These are phyloP conservation scores for Geotrichum candidum DNA, from an alignment of 1,139 yeast genomes.

Conservation along the genomic window DNA sequence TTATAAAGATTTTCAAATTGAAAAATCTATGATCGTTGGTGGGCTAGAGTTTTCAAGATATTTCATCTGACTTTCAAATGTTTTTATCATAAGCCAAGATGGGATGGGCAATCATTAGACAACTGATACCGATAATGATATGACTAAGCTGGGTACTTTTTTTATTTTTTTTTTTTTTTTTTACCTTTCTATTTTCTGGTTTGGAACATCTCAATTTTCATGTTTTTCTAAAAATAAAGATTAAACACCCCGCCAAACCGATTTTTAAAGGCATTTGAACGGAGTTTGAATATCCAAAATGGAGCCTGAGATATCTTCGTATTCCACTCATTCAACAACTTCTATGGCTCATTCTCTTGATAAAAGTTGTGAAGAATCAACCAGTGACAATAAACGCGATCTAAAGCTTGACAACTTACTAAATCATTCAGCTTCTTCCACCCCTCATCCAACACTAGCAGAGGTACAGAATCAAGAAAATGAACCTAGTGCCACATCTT, in stretches of 20 bases:
- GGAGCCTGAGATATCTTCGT: constrained; percentile 1
- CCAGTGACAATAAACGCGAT: background rate
- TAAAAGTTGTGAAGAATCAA: background rate
- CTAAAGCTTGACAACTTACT: background rate
- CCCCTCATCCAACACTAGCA: background rate
- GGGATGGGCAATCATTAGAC: background rate
- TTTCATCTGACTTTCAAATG: too few relatives aligned
- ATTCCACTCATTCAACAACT: constrained; percentile 1
- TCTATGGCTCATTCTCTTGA: constrained; percentile 5
- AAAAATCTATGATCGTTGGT: background rate
- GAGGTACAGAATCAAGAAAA: background rate
- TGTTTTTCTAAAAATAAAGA: background rate
- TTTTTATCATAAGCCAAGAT: too few relatives aligned
- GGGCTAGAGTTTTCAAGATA: too few relatives aligned
- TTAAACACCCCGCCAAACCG: background rate
- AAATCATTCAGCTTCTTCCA: background rate
- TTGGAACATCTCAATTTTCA: background rate
- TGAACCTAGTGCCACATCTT: background rate
- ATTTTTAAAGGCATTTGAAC: background rate
- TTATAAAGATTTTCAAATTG: background rate
- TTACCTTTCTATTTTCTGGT: background rate
- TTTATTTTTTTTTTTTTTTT: background rate
- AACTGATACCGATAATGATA: background rate
- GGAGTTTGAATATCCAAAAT: background rate
- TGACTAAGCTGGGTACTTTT: background rate